Evolutionary conservation across 2,329 filamentous ascomycete genomes (phyloP), one percentile per base, ranked within the genome.

Genomic region (Xenoacremonium recifei): DNA sequence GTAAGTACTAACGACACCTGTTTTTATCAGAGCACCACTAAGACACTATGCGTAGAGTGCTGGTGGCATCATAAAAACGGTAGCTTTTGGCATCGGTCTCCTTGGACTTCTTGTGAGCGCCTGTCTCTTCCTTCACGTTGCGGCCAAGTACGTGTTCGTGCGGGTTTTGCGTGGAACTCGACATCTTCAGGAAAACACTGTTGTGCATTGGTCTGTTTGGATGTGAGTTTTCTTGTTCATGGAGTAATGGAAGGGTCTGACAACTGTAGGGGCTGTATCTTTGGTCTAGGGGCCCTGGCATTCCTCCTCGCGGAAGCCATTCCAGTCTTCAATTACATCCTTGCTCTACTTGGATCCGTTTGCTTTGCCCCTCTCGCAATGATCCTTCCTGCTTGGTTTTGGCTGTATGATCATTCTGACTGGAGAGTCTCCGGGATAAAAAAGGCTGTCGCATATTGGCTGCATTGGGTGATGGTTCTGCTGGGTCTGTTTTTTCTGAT

Each of bases 61-160:
- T 0, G 80, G 81, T 7, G 65, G 68, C 4, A 72, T 69, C 1
- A 66, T 84, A 49, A 83, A 84, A 64, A 82, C 79, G 58, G 69
- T 83, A 0, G 63, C 77, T 0, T 85, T 83, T 50, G 81, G 80
- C 3, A 67, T 84, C 33, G 80, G 71, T 3, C 57, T 83, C 7
- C 64, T 74, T 4, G 45, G 45, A 6, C 45, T 47, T 6, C 37
- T 53, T 11, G 50, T 53, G 33, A 53, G 48, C 18, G 47, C 40
- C 10, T 47, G 44, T 12, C 37, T 51, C 10, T 54, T 42, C 33
- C 35, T 51, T 18, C 66, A 69, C n/a, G 61, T 66, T 4, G 62
- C 65, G 3, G 62, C 67, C 38, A 70, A 69, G 50, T 68, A 68
- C 39, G 42, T 68, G 5, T 69, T 70, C 23, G 66, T 70, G 10